Percentiles rank a stretch among this genome's conserved stretches.
phyloP scores from a whole-genome alignment of 108 stramenopile genomes.

The Poteriospumella lacustris region DNA sequence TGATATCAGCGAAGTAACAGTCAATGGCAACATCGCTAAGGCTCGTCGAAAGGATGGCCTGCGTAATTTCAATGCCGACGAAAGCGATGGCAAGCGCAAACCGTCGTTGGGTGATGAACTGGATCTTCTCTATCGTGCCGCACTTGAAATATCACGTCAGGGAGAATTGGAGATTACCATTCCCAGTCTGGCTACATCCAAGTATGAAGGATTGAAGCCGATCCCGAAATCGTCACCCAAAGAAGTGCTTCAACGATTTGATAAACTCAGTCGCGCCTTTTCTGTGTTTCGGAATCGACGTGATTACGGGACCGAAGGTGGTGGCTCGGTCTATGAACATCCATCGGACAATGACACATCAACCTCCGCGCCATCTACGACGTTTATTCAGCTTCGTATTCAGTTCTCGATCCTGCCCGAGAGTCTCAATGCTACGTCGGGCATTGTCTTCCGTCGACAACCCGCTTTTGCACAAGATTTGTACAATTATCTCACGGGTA shows the following conservation, averaged over 20 bases:
- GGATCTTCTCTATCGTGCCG: conserved; percentile 23
- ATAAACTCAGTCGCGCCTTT: neutral
- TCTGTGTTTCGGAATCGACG: no score
- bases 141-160: conserved; percentile 17
- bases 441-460: neutral
- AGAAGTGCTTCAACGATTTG: neutral
- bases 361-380: no score
- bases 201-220: neutral
- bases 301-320: no score
- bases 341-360: no score
- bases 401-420: no score
- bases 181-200: neutral
- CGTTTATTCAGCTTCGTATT: no score
- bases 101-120: neutral
- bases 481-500: no score
- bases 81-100: neutral
- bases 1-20: neutral
- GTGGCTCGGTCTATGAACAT: no score
- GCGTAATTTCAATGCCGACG: neutral
- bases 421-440: no score
- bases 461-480: no score
- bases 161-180: conserved; percentile 21
- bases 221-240: neutral
- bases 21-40: neutral
- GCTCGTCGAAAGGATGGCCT: neutral